These are phyloP conservation scores for Pichia sp. DNA, from an alignment of 1,139 yeast species.

Conservation along the genomic window DNA sequence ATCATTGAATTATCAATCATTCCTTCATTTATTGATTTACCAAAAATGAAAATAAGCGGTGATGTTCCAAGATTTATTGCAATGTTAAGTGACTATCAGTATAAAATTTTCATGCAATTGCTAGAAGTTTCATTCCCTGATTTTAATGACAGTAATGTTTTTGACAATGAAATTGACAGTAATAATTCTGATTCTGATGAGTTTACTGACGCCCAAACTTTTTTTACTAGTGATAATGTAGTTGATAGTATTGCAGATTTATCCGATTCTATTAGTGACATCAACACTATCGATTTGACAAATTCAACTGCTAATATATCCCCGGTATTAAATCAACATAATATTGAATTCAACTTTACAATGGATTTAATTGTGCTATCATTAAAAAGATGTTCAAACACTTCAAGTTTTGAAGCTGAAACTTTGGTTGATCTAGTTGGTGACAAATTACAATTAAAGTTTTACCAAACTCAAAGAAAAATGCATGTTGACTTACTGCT, in stretches of 20 bases:
- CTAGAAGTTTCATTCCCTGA: conserved; percentile 63
- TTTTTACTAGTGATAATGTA: neutral
- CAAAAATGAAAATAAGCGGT: conserved; percentile 70
- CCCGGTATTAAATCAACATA: conserved; percentile 40
- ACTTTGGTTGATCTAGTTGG: conserved; percentile 69
- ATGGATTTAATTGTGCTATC: conserved; percentile 60
- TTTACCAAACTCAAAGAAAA: conserved; percentile 52
- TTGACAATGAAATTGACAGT: conserved; percentile 1
- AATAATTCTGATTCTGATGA: neutral
- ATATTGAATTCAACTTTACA: conserved; percentile 63
- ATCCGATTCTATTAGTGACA: neutral
- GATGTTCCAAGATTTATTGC: conserved; percentile 70
- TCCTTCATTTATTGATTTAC: conserved; percentile 70
- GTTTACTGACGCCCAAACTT: conserved; percentile 3
- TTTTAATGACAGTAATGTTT: conserved; percentile 29
- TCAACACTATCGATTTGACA: neutral
- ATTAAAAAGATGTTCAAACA: conserved; percentile 61
- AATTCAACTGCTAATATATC: conserved; percentile 2
- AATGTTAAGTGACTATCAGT: conserved; percentile 80
- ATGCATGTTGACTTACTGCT: conserved; percentile 64
- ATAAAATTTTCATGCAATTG: conserved; percentile 76
- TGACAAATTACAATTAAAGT: conserved; percentile 54
- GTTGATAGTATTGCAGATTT: neutral
- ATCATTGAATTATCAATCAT: conserved; percentile 70
- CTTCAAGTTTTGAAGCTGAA: conserved; percentile 54